Evolutionary conservation across 2,329 filamentous ascomycete genomes (phyloP), one percentile per base, ranked within the genome.

Genomic region (Neodidymelliopsis sp.): DNA sequence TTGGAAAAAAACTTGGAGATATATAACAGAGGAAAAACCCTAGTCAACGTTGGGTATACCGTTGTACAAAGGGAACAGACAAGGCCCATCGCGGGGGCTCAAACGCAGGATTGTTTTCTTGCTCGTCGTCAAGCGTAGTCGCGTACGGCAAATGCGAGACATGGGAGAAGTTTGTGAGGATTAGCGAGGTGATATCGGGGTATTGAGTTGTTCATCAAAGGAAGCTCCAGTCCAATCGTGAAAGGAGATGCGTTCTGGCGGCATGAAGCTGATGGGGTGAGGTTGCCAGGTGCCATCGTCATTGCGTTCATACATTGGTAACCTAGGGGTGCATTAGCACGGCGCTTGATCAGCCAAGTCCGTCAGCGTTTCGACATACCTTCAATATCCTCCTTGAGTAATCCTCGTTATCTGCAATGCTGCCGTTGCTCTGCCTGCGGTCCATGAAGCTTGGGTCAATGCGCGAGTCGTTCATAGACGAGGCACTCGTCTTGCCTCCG

Each of bases 381-480:
- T 95, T 90, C 69, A 97, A 83, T 75, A 97, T 97, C 77, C 90
- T 89, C 77, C 93, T 86, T 56, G 93, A 97, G 77, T 96, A 97
- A 74, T 97, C 93, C 75, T 96, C 86, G 75, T 97, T 95, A 73
- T 97, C 93, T 41, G 92, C 93, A 73, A 97, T 97, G 74, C 92
- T 97, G 62, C 93, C 93, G 67, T 94, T 90, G 75, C 93, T 97
- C 77, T 93, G 83, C 74, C 92, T 85, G 69, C 91, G 83, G 49
- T 88, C 87, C 82, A 95, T 87, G 57, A 91, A 84, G 47, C 81
- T 86, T 6, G 91, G 91, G 59, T 97, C 93, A 48, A 97, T 84
- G 45, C 93, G 85, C 30, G 89, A 87, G 70, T 97, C 93, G 11
- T 85, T 85, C 76, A 90, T 87, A 8, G 89, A 90, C 22, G 74